Conservation (phyloP, 78 protist species). For the Speleostelium caveatum region DNA sequence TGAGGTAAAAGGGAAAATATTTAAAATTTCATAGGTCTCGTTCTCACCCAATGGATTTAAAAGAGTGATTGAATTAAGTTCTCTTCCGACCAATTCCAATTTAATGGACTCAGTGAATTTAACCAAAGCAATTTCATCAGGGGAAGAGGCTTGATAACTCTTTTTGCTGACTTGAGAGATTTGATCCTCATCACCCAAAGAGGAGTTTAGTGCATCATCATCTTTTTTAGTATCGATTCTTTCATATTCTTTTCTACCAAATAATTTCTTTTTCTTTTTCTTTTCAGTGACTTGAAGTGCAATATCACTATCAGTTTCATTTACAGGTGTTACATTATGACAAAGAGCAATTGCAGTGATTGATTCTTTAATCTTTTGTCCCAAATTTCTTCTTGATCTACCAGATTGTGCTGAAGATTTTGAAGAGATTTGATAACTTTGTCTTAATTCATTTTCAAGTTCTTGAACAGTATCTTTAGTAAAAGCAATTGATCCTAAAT, state of each 20-base stretch:
- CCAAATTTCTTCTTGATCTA: conserved; percentile 9
- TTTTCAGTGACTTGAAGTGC: not conserved
- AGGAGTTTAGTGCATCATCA: too few species aligned
- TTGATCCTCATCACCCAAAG: not conserved
- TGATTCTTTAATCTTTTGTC: conserved; percentile 59
- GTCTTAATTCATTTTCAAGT: conserved; percentile 54
- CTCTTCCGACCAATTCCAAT: conserved; percentile 83
- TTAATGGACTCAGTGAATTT: conserved; percentile 93
- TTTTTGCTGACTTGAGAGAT: not conserved
- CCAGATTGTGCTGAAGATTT: not conserved
- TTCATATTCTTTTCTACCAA: conserved; percentile 27
- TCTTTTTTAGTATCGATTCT: conserved; percentile 8
- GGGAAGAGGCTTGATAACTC: conserved; percentile 95
- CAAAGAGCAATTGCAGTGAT: conserved; percentile 94
- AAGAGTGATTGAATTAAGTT: conserved; percentile 68
- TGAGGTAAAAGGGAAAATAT: conserved; percentile 97
- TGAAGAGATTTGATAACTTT: conserved; percentile 5
- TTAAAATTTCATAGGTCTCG: conserved; percentile 88
- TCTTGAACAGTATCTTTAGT: conserved; percentile 76
- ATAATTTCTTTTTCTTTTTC: conserved; percentile 11
- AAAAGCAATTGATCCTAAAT: conserved; percentile 87
- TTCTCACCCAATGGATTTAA: conserved; percentile 72
- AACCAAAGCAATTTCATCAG: conserved; percentile 99
- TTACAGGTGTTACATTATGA: conserved; percentile 97
- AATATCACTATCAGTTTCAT: conserved; percentile 3